phyloP scores from a whole-genome alignment of 805 yeast species.

The Ogataea saltuana region DNA sequence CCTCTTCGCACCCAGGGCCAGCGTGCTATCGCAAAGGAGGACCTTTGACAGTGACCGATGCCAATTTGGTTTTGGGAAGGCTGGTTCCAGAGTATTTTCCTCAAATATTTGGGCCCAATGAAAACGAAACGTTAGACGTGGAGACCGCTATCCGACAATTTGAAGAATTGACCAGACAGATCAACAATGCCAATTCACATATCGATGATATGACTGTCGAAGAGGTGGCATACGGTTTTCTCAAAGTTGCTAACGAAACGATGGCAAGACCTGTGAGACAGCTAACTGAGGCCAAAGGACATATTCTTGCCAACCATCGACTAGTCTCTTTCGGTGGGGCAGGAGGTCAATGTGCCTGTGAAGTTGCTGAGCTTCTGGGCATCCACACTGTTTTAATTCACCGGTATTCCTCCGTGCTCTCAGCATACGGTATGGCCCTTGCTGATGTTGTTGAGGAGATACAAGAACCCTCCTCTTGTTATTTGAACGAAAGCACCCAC shows the following conservation, averaged over 20 bases:
- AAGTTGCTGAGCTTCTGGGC: conserved; percentile 69
- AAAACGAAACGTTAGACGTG: conserved; percentile 63
- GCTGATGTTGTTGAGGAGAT: conserved; percentile 79
- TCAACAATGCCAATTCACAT: conserved; percentile 42
- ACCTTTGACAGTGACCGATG: conserved; percentile 81
- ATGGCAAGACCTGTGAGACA: conserved; percentile 88
- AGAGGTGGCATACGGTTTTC: conserved; percentile 75
- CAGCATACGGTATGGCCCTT: conserved; percentile 82
- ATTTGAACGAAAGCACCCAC: conserved; percentile 22
- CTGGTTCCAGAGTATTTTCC: conserved; percentile 74
- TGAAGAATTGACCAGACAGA: conserved; percentile 48
- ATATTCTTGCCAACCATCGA: conserved; percentile 58
- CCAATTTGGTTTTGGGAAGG: conserved; percentile 70
- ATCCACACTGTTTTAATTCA: conserved; percentile 68
- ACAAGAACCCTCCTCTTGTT: conserved; percentile 62
- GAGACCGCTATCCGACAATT: conserved; percentile 53
- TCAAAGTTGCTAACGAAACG: conserved; percentile 77
- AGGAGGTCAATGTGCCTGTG: conserved; percentile 84
- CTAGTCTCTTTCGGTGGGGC: conserved; percentile 88
- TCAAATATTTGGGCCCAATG: conserved; percentile 77
- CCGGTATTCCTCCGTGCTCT: conserved; percentile 73
- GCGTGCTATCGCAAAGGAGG: conserved; percentile 83
- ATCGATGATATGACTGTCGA: conserved; percentile 45
- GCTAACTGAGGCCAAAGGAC: conserved; percentile 80
- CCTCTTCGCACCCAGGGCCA: conserved; percentile 86